Base-by-base conservation (phyloP, 305 asterid genomes). In the Plantago coronopus region DNA sequence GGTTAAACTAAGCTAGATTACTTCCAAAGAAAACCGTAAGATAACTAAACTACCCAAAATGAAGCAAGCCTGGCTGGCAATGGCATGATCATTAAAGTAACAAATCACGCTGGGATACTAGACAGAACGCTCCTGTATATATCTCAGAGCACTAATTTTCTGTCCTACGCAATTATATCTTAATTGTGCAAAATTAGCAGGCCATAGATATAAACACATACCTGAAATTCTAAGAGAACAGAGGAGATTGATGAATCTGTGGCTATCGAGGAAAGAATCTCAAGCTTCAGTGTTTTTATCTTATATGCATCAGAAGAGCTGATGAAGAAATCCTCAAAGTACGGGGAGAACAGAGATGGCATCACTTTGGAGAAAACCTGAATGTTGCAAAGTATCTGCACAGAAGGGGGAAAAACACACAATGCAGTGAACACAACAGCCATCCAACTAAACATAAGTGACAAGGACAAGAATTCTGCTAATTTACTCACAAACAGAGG, bases 181-280 rank as follows among this genome's bases (percentile, higher is more conserved):
- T 22, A 46, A 56, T 10, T 67, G 46, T 29, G 40, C 9, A 42
- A 40, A 42, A 29, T 60, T 31, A 57, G 22, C 66, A 48, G 43
- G 55, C 44, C 11, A 68, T 44, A 43, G 18, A 46, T 51, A 37
- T 25, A 65, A 37, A 38, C 37, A 66, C 59, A 58, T 78, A 93
- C 99, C 99, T 87, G 96, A 79, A 93, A 89, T 86, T 93, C 99
- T 60, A 85, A 75, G 58, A 93, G 84, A 72, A 93, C 79, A 59
- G 85, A 73, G 64, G 90, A 72, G 64, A 89, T 78, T 18, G 99
- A 85, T 21, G 90, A 72, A 54, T 76, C 75, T 61, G 96, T 80
- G 42, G 85, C 99, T 68, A 93, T 78, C 31, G 84, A 72, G 59
- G 97, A 89, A 56, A 93, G 85, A 73, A 93, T 89, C 74, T 87